Conservation (phyloP, 1,284 basidiomycete species). For the Cryptococcus wingfieldii region DNA sequence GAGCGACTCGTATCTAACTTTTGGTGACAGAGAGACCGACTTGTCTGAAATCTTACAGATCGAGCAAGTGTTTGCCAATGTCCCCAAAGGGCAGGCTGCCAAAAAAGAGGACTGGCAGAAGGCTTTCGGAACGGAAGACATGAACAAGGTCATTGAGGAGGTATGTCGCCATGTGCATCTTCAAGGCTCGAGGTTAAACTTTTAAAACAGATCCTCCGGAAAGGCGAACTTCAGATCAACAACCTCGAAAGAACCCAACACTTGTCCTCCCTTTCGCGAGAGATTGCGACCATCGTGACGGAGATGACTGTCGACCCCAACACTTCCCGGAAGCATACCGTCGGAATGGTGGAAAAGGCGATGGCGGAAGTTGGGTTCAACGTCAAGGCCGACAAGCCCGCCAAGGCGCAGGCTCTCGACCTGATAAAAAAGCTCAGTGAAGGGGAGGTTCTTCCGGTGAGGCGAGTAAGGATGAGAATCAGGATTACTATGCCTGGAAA, state of each 20-base stretch:
- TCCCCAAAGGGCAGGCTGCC: slow-evolving; percentile 92
- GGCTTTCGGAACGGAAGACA: slow-evolving; percentile 75
- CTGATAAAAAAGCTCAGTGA: slow-evolving; percentile 75
- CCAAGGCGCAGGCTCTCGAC: slow-evolving; percentile 91
- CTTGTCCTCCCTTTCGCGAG: slow-evolving; percentile 73
- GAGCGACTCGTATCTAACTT: slow-evolving; percentile 2
- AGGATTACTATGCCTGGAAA: slow-evolving; percentile 71
- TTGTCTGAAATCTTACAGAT: slow-evolving; percentile 97
- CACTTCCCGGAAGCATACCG: slow-evolving; percentile 84
- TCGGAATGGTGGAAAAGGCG: slow-evolving; percentile 96
- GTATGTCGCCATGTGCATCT: slow-evolving; percentile 48
- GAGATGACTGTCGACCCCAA: slow-evolving; percentile 92
- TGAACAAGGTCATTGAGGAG: slow-evolving; percentile 75
- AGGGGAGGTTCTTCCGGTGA: slow-evolving; percentile 66
- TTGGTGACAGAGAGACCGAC: slow-evolving; percentile 70
- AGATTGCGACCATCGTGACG: slow-evolving; percentile 89
- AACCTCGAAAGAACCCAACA: slow-evolving; percentile 95
- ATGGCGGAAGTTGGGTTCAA: slow-evolving; percentile 93
- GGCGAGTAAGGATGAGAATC: slow-evolving; percentile 88
- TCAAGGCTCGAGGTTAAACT: neutral
- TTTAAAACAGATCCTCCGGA: slow-evolving; percentile 71
- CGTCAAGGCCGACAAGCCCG: slow-evolving; percentile 79
- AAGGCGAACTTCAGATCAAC: slow-evolving; percentile 94
- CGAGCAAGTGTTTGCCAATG: slow-evolving; percentile 91
- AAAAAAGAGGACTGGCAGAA: slow-evolving; percentile 86